A percentile compares a stretch with the other conserved stretches of the same genome.
These are phyloP conservation scores for Psidium friedrichsthalianum DNA, from an alignment of 345 rosid species.

Conservation along the genomic window DNA sequence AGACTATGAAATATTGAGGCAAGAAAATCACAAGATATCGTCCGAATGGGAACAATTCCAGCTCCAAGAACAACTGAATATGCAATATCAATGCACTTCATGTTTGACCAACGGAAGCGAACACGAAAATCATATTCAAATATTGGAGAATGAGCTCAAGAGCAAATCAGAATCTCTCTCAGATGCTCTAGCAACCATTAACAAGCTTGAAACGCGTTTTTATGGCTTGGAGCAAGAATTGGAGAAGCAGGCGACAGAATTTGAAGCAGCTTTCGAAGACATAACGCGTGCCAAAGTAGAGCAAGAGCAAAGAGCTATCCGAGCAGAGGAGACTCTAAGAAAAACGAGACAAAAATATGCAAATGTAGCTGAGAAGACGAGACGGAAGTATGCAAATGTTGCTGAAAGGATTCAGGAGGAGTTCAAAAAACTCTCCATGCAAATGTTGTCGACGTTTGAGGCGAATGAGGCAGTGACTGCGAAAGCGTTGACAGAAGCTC, in stretches of 20 bases:
- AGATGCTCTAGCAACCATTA: conserved; percentile 5
- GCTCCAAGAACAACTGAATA: conserved; percentile 31
- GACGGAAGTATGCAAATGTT: conserved; percentile 16
- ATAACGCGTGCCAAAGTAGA: conserved; percentile 11
- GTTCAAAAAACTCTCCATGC: conserved; percentile 20
- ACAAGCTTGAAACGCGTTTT: conserved; percentile 14
- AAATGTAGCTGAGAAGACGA: conserved; percentile 22
- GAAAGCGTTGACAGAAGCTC: conserved; percentile 25
- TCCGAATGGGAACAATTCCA: conserved; percentile 26
- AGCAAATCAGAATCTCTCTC: conserved; percentile 1
- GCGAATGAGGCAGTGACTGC: conserved; percentile 33
- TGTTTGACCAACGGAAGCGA: conserved; percentile 8
- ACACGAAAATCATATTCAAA: conserved; percentile 13
- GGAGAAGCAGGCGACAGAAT: conserved; percentile 14
- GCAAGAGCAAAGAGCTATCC: conserved; percentile 36
- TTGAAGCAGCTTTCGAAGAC: conserved; percentile 22
- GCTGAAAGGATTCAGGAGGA: conserved; percentile 40
- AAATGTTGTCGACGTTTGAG: conserved; percentile 26
- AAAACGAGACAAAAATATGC: conserved; percentile 19
- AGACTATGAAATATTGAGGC: conserved; percentile 40
- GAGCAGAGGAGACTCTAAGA: conserved; percentile 25
- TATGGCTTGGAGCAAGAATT: conserved; percentile 22
- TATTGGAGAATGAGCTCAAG: conserved; percentile 11
- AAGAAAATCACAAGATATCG: conserved; percentile 31
- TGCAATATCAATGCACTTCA: conserved; percentile 19